These are phyloP conservation scores for Pichia sp. DNA, from an alignment of 1,139 yeast genomes.

Conservation along the genomic window DNA sequence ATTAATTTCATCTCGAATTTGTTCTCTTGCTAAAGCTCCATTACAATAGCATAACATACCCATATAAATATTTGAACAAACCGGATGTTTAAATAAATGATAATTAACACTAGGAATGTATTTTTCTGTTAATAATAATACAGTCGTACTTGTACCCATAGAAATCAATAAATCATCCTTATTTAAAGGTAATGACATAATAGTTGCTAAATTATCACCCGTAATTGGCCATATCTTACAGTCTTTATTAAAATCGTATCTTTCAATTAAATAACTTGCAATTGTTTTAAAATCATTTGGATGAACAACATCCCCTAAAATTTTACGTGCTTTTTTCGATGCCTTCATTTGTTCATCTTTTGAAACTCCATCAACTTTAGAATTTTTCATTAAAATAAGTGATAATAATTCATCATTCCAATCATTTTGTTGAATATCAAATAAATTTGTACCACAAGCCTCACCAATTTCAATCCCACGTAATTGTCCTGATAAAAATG, in stretches of 20 bases:
- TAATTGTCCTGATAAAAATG: constrained; percentile 59
- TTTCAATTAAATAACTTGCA: constrained; percentile 52
- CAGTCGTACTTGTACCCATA: constrained; percentile 87
- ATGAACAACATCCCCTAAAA: constrained; percentile 49
- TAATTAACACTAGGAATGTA: constrained; percentile 77
- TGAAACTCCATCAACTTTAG: constrained; percentile 28
- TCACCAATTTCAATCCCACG: constrained; percentile 74
- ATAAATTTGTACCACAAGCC: constrained; percentile 88
- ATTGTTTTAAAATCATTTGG: constrained; percentile 38
- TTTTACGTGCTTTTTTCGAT: constrained; percentile 37
- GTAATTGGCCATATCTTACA: constrained; percentile 66
- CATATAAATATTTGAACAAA: constrained; percentile 72
- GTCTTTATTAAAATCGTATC: constrained; percentile 51
- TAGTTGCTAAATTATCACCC: constrained; percentile 89
- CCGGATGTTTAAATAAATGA: constrained; percentile 83
- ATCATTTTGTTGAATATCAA: constrained; percentile 51
- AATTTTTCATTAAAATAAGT: constrained; percentile 47
- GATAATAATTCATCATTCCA: constrained; percentile 52
- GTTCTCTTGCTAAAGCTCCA: constrained; percentile 83
- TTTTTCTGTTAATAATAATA: constrained; percentile 69
- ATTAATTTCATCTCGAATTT: constrained; percentile 60
- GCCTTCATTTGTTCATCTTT: constrained; percentile 26
- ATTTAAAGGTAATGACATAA: constrained; percentile 70
- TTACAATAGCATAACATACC: constrained; percentile 94
- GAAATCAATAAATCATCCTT: constrained; percentile 76